Base-by-base conservation (phyloP, 2,329 filamentous ascomycete genomes). In the Didymella sp. region DNA sequence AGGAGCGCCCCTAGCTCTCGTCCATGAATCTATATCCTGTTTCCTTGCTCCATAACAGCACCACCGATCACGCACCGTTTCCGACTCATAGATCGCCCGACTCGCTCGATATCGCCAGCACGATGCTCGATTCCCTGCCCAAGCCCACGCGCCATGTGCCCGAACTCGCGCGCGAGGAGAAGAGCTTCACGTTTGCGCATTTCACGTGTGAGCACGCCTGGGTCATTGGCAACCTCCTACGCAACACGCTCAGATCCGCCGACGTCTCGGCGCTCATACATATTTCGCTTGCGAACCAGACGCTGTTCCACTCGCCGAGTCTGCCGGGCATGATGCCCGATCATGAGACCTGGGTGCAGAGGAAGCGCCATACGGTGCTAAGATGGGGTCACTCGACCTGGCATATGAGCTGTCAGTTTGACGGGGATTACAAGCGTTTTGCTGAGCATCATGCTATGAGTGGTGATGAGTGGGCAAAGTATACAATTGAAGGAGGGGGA, bases 401-500 rank as follows among this genome's bases (percentile, higher is more conserved):
- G 88, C 84, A 85, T 56, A 84, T 92, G 84, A 81, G 84, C 60
- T 84, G 86, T 73, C 90, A 90, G 78, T 87, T 87, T 62, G 85
- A 85, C 11, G 85, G 85, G 6, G 83, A 92, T 60, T 88, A 92
- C 77, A 78, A 71, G 22, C 79, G 77, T 2, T 92, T 94, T 74
- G 81, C 82, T 37, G 80, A 81, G 28, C 89, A 89, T 72, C 90
- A 85, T 69, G 86, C 82, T 30, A 78, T 93, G 68, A 67, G 67
- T 12, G 64, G 61, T n/a, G 82, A 84, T 6, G 71, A 83, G 44
- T 67, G 82, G 46, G 80, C 82, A 51, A 79, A 84, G 28, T 94
- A 90, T 78, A 90, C 90, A 1, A 89, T 92, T 60, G 89, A 93
- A 74, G 91, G 91, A 0, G 91, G 91, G 21, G 91, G 82, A 0